Conservation (phyloP, 2,329 filamentous ascomycete genomes). For the Xylariaceae sp. region DNA sequence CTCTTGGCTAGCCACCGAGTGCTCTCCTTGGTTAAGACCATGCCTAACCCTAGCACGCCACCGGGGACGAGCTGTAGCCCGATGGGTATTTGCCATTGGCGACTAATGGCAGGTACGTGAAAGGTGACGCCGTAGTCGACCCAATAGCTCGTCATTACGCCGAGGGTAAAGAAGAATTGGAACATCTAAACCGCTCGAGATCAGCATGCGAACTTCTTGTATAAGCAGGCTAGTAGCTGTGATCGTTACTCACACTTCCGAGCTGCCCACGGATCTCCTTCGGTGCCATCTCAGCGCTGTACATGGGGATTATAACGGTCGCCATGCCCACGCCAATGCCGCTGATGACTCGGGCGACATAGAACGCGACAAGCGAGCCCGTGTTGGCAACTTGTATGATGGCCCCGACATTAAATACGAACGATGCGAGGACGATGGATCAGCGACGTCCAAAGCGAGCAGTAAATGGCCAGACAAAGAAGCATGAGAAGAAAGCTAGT, state of each 20-base stretch:
- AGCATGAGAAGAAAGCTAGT: slow-evolving; percentile 50
- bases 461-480: slow-evolving; percentile 52
- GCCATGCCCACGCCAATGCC: slow-evolving; percentile 45
- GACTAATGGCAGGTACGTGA: slow-evolving; percentile 45
- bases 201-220: neutral
- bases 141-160: slow-evolving; percentile 51
- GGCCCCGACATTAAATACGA: slow-evolving; percentile 52
- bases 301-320: slow-evolving; percentile 53
- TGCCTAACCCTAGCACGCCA: slow-evolving; percentile 53
- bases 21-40: slow-evolving; percentile 56
- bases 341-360: slow-evolving; percentile 45
- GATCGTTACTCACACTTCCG: slow-evolving; percentile 35
- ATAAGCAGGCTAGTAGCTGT: neutral
- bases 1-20: slow-evolving; percentile 54
- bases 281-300: slow-evolving; percentile 53
- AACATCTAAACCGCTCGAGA: slow-evolving; percentile 40
- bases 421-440: slow-evolving; percentile 47
- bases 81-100: slow-evolving; percentile 58
- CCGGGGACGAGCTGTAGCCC: slow-evolving; percentile 55
- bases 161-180: slow-evolving; percentile 52
- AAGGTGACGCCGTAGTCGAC: slow-evolving; percentile 53
- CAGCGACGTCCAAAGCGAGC: slow-evolving; percentile 47
- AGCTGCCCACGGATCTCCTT: slow-evolving; percentile 52
- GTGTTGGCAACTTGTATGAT: slow-evolving; percentile 48
- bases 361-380: slow-evolving; percentile 45